Percentiles rank a stretch among this genome's conserved stretches.
Conservation (phyloP, 345 rosid genomes). For the Psidium friedrichsthalianum region DNA sequence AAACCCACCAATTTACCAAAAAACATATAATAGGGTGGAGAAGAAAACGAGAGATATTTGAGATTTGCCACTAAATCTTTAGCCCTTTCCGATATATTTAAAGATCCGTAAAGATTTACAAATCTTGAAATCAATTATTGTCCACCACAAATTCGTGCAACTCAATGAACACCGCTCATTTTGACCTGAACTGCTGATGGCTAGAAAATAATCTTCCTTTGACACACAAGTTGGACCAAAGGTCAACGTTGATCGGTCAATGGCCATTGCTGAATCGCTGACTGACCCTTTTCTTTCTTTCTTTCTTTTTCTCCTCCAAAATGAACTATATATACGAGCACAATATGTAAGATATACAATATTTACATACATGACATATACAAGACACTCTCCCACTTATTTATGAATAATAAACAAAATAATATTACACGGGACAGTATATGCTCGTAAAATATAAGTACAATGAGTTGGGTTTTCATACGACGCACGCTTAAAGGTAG, state of each 20-base stretch:
- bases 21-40: too few relatives aligned
- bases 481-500: neutral
- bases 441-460: neutral
- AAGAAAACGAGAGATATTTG: too few relatives aligned
- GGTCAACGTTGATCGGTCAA: neutral
- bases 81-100: too few relatives aligned
- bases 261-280: neutral
- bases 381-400: neutral
- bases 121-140: too few relatives aligned
- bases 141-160: too few relatives aligned
- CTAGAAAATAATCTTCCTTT: neutral
- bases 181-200: too few relatives aligned
- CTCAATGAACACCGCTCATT: too few relatives aligned
- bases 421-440: neutral
- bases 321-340: neutral
- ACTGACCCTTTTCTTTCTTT: neutral
- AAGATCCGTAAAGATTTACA: too few relatives aligned
- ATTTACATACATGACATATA: neutral
- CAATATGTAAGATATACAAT: neutral
- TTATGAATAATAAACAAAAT: neutral
- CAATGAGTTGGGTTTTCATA: neutral
- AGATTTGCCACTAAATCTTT: too few relatives aligned
- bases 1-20: too few relatives aligned
- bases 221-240: neutral
- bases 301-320: neutral